Evolutionary conservation across 495 filamentous ascomycete genomes (phyloP), one percentile per base, ranked within the genome.

Genomic region (Penicillium nucicola): DNA sequence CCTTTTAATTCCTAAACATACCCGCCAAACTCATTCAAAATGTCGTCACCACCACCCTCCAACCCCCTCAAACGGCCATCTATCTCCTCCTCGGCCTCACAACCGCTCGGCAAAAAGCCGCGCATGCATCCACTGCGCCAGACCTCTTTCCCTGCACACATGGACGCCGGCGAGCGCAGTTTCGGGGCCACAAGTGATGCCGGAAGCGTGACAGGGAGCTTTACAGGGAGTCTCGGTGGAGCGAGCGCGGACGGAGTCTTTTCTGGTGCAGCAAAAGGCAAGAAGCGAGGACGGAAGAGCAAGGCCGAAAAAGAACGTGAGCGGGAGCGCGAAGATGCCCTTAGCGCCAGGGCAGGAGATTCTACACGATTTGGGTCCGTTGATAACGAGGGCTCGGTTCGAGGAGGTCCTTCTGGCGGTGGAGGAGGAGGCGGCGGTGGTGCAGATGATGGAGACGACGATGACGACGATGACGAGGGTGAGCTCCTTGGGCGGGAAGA

Each of bases 81-180:
- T 8, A 67, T 75, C 43, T 71, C 72, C 33, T 70, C 69, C 14
- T 50, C 65, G 25, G 33, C 58, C 49, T 72, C 72, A n/a, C 65
- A 69, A 45, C 59, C 64, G 5, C 41, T 65, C 25, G 58, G 55
- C 49, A 61, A 58, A 28, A 67, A 69, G 44, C 42, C 64, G 35
- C 72, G 71, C 55, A 74, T 74, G 68, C 89, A 95, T 64, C 88
- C 88, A 9, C 85, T 96, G 15, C 87, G 91, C 23, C 90, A 95
- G 60, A 93, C 91, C 41, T 92, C 91, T 0, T 96, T 95, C 67
- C 87, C 90, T 0, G 87, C 82, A 4, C 66, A 62, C 20, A 62
- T 77, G 28, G 67, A 75, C 39, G 62, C 57, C 4, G 65, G 66
- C 58, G 74, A 76, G 32, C 81, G 86, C 50, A 86, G 84, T 8